These are phyloP conservation scores for Pistacia integerrima DNA, from an alignment of 345 rosid genomes.

Conservation along the genomic window DNA sequence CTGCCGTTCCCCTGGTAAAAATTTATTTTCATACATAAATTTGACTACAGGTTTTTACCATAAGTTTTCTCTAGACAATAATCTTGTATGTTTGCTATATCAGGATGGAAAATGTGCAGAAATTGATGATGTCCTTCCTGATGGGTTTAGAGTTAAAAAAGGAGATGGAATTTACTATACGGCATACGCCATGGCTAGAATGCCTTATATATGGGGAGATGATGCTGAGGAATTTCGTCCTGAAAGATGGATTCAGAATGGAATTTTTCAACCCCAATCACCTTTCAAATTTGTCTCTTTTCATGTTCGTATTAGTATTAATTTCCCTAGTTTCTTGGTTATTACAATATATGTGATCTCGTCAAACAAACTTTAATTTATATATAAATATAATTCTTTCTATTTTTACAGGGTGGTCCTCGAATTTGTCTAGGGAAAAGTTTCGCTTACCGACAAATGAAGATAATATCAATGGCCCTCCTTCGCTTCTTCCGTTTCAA, in stretches of 20 bases:
- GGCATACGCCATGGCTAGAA: slow-evolving; percentile 83
- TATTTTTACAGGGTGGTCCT: slow-evolving; percentile 71
- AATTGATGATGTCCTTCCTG: slow-evolving; percentile 68
- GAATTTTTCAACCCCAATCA: slow-evolving; percentile 62
- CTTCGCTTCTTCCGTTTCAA: slow-evolving; percentile 62
- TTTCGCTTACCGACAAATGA: slow-evolving; percentile 78
- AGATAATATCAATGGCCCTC: slow-evolving; percentile 62
- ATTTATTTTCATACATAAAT: not conserved
- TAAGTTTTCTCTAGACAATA: no score
- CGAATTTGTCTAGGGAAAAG: slow-evolving; percentile 74
- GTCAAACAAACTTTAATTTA: not conserved
- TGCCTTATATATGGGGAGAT: slow-evolving; percentile 75
- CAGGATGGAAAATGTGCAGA: slow-evolving; percentile 70
- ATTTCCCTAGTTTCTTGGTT: no score
- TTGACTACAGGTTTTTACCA: no score
- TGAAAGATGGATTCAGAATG: slow-evolving; percentile 74
- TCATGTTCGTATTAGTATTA: slow-evolving; percentile 35
- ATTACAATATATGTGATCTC: not conserved
- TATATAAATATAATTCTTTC: not conserved
- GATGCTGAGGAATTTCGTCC: slow-evolving; percentile 69
- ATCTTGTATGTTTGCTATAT: not conserved
- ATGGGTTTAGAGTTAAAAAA: slow-evolving; percentile 58
- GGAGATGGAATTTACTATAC: slow-evolving; percentile 61
- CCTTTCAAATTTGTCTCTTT: slow-evolving; percentile 75
- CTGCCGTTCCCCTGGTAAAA: slow-evolving; percentile 62